These are phyloP conservation scores for Ilyonectria destructans DNA, from an alignment of 2,329 filamentous ascomycete species.

Conservation along the genomic window DNA sequence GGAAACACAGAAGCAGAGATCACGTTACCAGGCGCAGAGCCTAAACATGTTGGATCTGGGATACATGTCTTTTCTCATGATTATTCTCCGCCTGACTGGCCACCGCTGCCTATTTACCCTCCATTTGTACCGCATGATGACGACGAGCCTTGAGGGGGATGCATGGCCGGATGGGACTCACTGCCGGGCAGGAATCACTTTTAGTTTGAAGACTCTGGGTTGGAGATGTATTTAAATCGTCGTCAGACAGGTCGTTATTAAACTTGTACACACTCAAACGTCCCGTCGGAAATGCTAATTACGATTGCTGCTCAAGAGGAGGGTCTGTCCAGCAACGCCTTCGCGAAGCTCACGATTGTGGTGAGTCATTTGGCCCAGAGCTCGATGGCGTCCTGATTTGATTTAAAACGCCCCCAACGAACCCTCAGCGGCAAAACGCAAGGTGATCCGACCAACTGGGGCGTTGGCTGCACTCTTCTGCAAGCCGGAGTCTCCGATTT, in stretches of 20 bases:
- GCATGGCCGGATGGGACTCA: neutral
- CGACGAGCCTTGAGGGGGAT: neutral
- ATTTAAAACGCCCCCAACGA: too few relatives aligned
- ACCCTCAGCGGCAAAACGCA: too few relatives aligned
- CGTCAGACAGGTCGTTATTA: neutral
- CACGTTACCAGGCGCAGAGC: neutral
- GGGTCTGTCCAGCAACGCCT: too few relatives aligned
- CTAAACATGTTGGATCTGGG: neutral
- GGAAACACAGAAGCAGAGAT: neutral
- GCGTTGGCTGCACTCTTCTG: too few relatives aligned
- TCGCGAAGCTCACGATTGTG: too few relatives aligned
- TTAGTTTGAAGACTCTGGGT: neutral
- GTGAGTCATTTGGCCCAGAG: too few relatives aligned
- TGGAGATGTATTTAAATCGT: neutral
- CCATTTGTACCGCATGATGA: neutral
- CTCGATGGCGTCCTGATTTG: too few relatives aligned
- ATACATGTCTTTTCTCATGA: neutral
- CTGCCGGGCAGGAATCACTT: neutral
- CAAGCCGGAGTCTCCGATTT: too few relatives aligned
- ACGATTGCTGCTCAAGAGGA: too few relatives aligned
- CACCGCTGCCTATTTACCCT: neutral
- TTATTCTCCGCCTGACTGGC: neutral
- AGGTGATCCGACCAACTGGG: too few relatives aligned
- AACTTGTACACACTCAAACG: too few relatives aligned
- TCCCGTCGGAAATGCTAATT: too few relatives aligned